phyloP scores from a whole-genome alignment of 345 rosid species.

The Psidium guajava region DNA sequence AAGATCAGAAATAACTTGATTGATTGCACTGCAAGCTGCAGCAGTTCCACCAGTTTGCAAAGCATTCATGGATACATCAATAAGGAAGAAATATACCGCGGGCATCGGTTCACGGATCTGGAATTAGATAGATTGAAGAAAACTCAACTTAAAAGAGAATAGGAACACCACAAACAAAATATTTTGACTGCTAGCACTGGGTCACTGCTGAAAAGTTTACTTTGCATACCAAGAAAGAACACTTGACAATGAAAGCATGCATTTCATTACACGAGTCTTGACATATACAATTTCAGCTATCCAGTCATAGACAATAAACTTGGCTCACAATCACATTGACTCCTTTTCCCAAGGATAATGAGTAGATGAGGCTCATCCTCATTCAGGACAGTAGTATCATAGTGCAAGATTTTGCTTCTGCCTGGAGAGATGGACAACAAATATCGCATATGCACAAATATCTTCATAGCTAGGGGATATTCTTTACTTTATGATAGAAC shows the following conservation, averaged over 20 bases:
- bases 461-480: not conserved
- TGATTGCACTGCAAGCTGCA: constrained; percentile 92
- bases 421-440: not conserved
- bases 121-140: constrained; percentile 2
- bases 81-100: constrained; percentile 81
- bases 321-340: not conserved
- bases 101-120: constrained; percentile 99
- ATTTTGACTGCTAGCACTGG: not conserved
- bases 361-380: not conserved
- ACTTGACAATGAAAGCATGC: not conserved
- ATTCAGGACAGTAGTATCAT: not conserved
- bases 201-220: not conserved
- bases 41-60: constrained; percentile 96
- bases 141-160: constrained; percentile 2
- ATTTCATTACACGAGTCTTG: not conserved
- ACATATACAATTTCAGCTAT: not conserved
- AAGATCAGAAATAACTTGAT: constrained; percentile 87
- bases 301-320: not conserved
- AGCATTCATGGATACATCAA: constrained; percentile 96
- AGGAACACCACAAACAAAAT: not conserved
- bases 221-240: not conserved
- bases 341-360: not conserved
- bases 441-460: not conserved
- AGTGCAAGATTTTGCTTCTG: not conserved
- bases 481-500: not conserved